phyloP scores from a whole-genome alignment of 2,329 filamentous ascomycete genomes.

The Albifimbria verrucaria region DNA sequence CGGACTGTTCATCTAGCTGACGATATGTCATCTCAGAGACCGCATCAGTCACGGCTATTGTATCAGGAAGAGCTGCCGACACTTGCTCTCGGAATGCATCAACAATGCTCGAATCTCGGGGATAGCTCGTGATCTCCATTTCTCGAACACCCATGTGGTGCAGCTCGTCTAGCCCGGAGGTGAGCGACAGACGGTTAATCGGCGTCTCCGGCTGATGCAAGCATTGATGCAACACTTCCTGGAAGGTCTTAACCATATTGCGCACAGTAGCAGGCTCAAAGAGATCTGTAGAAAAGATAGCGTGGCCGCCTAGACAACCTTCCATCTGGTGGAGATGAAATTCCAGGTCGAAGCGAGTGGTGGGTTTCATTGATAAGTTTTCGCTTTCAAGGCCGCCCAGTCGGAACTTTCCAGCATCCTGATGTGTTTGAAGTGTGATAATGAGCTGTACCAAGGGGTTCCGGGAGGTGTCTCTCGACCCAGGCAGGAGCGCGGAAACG shows the following conservation, averaged over 20 bases:
- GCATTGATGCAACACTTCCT: slow-evolving; percentile 4
- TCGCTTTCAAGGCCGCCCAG: slow-evolving; percentile 9
- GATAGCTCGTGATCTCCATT: slow-evolving; percentile 2
- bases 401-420: neutral
- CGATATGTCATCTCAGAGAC: slow-evolving; percentile 4
- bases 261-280: slow-evolving; percentile 9
- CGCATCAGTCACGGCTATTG: slow-evolving; percentile 7
- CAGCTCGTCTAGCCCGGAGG: neutral
- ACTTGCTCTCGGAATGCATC: slow-evolving; percentile 6
- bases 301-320: neutral
- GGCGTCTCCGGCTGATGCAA: neutral
- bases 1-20: slow-evolving; percentile 5
- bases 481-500: slow-evolving; percentile 5
- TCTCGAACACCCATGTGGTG: slow-evolving; percentile 4
- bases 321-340: slow-evolving; percentile 10
- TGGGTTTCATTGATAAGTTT: neutral
- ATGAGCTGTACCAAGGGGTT: slow-evolving; percentile 8
- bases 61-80: neutral
- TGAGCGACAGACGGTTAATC: neutral
- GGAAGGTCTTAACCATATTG: slow-evolving; percentile 8
- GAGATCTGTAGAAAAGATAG: slow-evolving; percentile 10
- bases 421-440: slow-evolving; percentile 7
- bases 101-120: slow-evolving; percentile 8
- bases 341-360: slow-evolving; percentile 12
- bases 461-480: slow-evolving; percentile 5